Conservation (phyloP, 2,329 filamentous ascomycete species). For the Podosphaera aphanis region DNA sequence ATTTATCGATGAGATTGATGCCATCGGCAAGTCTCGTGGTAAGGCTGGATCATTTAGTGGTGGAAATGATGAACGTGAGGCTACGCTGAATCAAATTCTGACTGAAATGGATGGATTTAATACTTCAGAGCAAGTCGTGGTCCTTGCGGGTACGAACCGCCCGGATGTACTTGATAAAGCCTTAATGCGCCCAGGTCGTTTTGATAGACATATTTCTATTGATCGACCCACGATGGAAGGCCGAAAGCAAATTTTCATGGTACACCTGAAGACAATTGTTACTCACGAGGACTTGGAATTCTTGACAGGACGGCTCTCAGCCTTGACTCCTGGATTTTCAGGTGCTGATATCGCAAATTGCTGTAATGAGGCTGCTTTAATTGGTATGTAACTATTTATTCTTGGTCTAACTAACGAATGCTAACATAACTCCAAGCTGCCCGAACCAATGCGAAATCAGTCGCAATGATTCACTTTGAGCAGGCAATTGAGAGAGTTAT, state of each 20-base stretch:
- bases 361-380: slow-evolving; percentile 88
- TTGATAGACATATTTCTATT: slow-evolving; percentile 89
- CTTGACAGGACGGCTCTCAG: slow-evolving; percentile 68
- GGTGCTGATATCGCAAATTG: slow-evolving; percentile 97
- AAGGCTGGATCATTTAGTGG: slow-evolving; percentile 60
- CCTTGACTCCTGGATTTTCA: slow-evolving; percentile 85
- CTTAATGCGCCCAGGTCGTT: slow-evolving; percentile 85
- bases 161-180: slow-evolving; percentile 88
- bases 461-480: slow-evolving; percentile 82
- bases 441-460: slow-evolving; percentile 53
- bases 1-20: slow-evolving; percentile 98
- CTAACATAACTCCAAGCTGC: slow-evolving; percentile 41
- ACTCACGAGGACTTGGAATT: slow-evolving; percentile 77
- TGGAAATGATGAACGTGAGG: slow-evolving; percentile 91
- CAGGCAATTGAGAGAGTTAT: slow-evolving; percentile 94
- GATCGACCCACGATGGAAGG: slow-evolving; percentile 93
- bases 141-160: slow-evolving; percentile 88
- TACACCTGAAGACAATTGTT: slow-evolving; percentile 85
- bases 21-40: slow-evolving; percentile 73
- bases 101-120: slow-evolving; percentile 99
- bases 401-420: slow-evolving; percentile 1
- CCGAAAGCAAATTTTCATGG: slow-evolving; percentile 82
- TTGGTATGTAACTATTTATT: slow-evolving; percentile 37
- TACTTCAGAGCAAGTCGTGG: slow-evolving; percentile 85
- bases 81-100: slow-evolving; percentile 90